These are phyloP conservation scores for Ambrosiella cleistominuta DNA, from an alignment of 2,329 filamentous ascomycete genomes.

Conservation along the genomic window DNA sequence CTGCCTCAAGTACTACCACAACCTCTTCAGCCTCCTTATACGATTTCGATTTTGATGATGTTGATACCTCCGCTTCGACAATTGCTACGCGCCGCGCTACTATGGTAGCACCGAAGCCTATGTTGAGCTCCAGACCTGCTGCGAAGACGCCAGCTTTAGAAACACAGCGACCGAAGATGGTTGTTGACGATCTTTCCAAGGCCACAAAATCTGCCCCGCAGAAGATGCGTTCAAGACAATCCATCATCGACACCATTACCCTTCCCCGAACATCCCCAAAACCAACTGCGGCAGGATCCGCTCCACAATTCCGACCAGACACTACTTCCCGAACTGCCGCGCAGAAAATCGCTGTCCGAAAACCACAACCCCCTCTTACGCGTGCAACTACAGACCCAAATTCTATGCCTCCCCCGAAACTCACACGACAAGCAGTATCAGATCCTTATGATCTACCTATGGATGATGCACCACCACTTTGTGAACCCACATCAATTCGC, in stretches of 20 bases:
- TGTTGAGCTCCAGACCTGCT: conserved; percentile 1
- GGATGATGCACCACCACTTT: conserved; percentile 10
- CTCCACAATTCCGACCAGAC: background rate
- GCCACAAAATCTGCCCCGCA: conserved; percentile 2
- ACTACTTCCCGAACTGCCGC: background rate
- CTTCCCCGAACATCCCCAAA: background rate
- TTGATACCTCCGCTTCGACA: conserved; percentile 5
- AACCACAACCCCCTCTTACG: conserved; percentile 1
- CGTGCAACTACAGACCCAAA: conserved; percentile 3
- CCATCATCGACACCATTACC: background rate
- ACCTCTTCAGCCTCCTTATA: conserved; percentile 10
- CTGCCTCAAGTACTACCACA: conserved; percentile 2
- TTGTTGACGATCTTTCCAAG: conserved; percentile 14
- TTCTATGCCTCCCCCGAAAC: background rate
- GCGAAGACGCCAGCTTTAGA: background rate
- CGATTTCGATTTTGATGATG: conserved; percentile 12
- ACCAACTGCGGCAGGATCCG: background rate
- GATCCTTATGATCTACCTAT: conserved; percentile 12
- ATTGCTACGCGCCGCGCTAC: conserved; percentile 1
- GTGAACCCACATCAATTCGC: background rate
- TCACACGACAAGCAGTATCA: conserved; percentile 4
- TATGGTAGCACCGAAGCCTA: conserved; percentile 5
- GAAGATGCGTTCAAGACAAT: conserved; percentile 7
- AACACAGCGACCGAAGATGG: conserved; percentile 13
- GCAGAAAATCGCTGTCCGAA: background rate